phyloP scores from a whole-genome alignment of 129 eudicot species.

The Helichrysum umbraculigerum region DNA sequence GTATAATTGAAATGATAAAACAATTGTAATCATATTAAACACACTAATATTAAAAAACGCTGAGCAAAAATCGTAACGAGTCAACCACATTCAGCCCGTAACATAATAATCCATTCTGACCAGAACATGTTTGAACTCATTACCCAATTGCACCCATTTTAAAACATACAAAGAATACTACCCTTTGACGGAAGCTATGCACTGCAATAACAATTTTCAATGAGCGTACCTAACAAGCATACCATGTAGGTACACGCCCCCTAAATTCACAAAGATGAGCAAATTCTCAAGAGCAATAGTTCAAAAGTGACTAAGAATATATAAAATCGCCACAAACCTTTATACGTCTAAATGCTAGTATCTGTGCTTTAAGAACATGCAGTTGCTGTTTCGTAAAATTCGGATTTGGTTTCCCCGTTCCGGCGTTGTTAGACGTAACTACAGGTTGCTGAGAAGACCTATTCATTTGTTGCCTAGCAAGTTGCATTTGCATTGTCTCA shows the following conservation, averaged over 20 bases:
- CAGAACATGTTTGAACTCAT: not conserved
- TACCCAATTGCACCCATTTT: not conserved
- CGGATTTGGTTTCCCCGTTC: conserved; percentile 34
- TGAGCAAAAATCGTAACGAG: not conserved
- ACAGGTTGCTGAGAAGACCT: conserved; percentile 59
- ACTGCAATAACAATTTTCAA: not conserved
- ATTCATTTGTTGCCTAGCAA: conserved; percentile 54
- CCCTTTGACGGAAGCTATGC: not conserved
- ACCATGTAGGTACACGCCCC: not conserved
- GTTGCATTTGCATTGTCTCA: conserved; percentile 65
- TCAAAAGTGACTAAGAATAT: not conserved
- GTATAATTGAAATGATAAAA: not conserved
- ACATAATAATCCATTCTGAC: not conserved
- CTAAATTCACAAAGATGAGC: not conserved
- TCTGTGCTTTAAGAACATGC: conserved; percentile 97
- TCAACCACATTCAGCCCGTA: not conserved
- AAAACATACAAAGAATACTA: not conserved
- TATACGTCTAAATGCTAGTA: conserved; percentile 89
- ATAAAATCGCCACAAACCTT: conserved; percentile 53
- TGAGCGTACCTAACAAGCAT: not conserved
- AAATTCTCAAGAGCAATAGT: conserved; percentile 1
- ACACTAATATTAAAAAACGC: not conserved
- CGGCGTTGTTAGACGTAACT: conserved; percentile 54
- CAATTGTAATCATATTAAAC: not conserved
- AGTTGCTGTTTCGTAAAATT: conserved; percentile 87